Evolutionary conservation across 805 yeast genomes (phyloP), one percentile per base, ranked within the genome.

Genomic region (Candida boleticola): DNA sequence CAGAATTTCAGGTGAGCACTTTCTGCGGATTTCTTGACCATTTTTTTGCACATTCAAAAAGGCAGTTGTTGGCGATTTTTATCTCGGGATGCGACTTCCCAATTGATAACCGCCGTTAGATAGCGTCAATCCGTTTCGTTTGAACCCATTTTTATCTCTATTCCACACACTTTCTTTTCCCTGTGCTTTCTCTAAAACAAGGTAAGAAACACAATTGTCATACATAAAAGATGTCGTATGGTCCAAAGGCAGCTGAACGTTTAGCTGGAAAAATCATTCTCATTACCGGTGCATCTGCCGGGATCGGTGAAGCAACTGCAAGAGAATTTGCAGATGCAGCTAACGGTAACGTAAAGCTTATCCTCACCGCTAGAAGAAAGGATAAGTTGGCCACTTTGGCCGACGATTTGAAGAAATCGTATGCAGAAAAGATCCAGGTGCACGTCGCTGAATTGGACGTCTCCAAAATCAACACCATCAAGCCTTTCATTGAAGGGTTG

Each of bases 261-360:
- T 72, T 92, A 26, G 80, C 85, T 18, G 85, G 85, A 37, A 90
- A 92, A 60, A 80, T 82, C 16, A 75, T 88, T 25, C 76, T 92
- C 32, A 84, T 92, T 55, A 88, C 98, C n/a, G 98, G 98, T 48
- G 98, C 98, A 5, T 87, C 96, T 20, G 82, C 96, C 13, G 98
- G 98, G 42, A 92, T 92, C 55, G 99, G 98, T 10, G 80, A 80
- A 51, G 93, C 96, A 41, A 89, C 97, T 9, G 98, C 97, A 13
- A 64, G 74, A 36, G 95, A 90, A 60, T 81, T 88, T 51, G 93
- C 96, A 33, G 80, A 71, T 18, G 87, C 89, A 13, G 73, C 92
- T 18, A 70, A 78, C 37, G 95, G 96, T 25, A 61, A 82, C 10
- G 59, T 85, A 52, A 82, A 84, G 54, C 73, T 89, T 52, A 72